These are phyloP conservation scores for Rickenella mellea DNA, from an alignment of 768 basidiomycete genomes.

Conservation along the genomic window DNA sequence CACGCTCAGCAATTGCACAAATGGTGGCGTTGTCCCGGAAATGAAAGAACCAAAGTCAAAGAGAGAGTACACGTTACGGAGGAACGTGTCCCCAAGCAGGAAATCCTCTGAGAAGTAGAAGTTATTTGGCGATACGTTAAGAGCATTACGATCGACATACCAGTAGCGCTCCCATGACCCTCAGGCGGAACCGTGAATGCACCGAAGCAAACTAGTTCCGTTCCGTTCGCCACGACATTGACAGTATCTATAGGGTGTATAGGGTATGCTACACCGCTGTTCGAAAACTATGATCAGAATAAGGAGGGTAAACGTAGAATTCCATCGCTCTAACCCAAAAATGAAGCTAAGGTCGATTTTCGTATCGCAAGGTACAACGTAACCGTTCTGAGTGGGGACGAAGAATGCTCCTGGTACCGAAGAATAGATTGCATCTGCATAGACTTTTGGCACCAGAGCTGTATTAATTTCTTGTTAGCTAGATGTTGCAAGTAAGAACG, in stretches of 20 bases:
- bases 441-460: conserved; percentile 5
- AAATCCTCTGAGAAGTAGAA: conserved; percentile 7
- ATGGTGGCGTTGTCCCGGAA: neutral
- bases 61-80: conserved; percentile 11
- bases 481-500: no score
- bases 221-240: neutral
- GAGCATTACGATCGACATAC: no score
- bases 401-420: conserved; percentile 6
- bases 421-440: conserved; percentile 12
- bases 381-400: neutral
- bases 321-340: no score
- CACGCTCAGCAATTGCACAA: conserved; percentile 10
- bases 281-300: no score
- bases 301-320: no score
- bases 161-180: no score
- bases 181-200: neutral
- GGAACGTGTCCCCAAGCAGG: conserved; percentile 11
- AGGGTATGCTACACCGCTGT: neutral
- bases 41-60: conserved; percentile 10
- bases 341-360: conserved; percentile 8
- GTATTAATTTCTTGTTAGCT: no score
- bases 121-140: no score
- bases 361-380: conserved; percentile 8
- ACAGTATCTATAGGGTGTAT: neutral
- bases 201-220: neutral